Conservation (phyloP, 768 basidiomycete species). For the Agrocybe pediades region DNA sequence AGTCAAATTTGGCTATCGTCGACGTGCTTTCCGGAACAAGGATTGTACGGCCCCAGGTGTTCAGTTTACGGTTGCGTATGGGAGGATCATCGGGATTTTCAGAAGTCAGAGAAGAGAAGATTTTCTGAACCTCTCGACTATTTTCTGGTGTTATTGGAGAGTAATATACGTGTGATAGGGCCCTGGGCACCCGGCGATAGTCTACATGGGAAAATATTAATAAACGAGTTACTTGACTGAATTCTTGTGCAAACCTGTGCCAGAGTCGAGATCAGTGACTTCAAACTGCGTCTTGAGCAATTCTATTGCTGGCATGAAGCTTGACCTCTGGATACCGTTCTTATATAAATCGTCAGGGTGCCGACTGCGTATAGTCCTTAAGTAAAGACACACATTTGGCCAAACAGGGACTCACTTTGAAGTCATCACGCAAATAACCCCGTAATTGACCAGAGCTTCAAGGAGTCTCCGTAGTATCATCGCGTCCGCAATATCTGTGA, state of each 20-base stretch:
- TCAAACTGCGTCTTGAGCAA: constrained; percentile 86
- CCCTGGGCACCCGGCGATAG: constrained; percentile 91
- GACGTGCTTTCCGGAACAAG: constrained; percentile 78
- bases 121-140: constrained; percentile 71
- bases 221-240: constrained; percentile 2
- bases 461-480: constrained; percentile 94
- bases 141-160: constrained; percentile 73
- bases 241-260: constrained; percentile 64
- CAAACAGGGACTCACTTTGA: constrained; percentile 73
- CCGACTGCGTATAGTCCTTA: constrained; percentile 56
- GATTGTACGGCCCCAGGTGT: constrained; percentile 90
- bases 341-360: constrained; percentile 98
- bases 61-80: constrained; percentile 61
- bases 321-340: constrained; percentile 95
- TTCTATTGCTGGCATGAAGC: constrained; percentile 94
- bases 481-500: constrained; percentile 96
- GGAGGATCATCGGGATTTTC: constrained; percentile 56
- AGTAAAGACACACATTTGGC: not conserved
- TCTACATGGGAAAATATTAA: constrained; percentile 46
- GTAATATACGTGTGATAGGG: constrained; percentile 93
- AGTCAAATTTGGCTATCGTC: constrained; percentile 82
- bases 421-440: constrained; percentile 94
- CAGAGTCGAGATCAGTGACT: constrained; percentile 93
- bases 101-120: constrained; percentile 75
- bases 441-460: constrained; percentile 82